These are phyloP conservation scores for Lizonia empirigonia DNA, from an alignment of 2,329 filamentous ascomycete species.

Conservation along the genomic window DNA sequence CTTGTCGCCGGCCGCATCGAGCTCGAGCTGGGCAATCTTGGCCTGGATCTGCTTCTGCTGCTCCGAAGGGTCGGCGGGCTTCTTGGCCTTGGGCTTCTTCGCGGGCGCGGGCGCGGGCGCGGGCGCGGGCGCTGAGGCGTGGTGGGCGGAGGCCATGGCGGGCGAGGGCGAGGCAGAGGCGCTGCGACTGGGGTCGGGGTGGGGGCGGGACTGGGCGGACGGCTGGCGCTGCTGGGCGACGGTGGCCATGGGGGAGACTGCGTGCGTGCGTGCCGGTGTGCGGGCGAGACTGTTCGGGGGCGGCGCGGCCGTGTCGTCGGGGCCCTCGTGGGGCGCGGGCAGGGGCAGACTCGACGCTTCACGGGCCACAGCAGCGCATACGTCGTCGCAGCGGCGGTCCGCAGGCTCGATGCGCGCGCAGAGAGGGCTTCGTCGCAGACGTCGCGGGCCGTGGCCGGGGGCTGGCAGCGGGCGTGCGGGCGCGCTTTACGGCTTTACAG, in stretches of 20 bases:
- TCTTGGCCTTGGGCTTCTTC: conserved; percentile 86
- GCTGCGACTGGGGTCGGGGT: conserved; percentile 51
- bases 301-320: no score
- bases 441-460: conserved; percentile 30
- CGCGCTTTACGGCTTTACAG: neutral
- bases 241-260: conserved; percentile 42
- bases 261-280: conserved; percentile 25
- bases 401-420: conserved; percentile 27
- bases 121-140: conserved; percentile 59
- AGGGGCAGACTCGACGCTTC: neutral
- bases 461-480: conserved; percentile 9
- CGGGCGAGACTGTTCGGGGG: conserved; percentile 16
- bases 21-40: conserved; percentile 93
- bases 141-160: conserved; percentile 52
- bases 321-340: neutral
- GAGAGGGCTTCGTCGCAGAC: conserved; percentile 26
- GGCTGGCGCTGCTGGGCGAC: conserved; percentile 45
- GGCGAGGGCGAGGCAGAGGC: conserved; percentile 48
- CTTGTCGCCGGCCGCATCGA: conserved; percentile 90
- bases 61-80: conserved; percentile 81
- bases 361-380: conserved; percentile 25
- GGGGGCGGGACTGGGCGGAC: conserved; percentile 36
- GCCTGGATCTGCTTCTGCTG: conserved; percentile 89
- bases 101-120: conserved; percentile 60
- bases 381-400: conserved; percentile 18